Percentiles rank a stretch among this genome's conserved stretches.
Evolutionary conservation across 352 stramenopile genomes (phyloP).

Genomic region (Phytophthora pini): DNA sequence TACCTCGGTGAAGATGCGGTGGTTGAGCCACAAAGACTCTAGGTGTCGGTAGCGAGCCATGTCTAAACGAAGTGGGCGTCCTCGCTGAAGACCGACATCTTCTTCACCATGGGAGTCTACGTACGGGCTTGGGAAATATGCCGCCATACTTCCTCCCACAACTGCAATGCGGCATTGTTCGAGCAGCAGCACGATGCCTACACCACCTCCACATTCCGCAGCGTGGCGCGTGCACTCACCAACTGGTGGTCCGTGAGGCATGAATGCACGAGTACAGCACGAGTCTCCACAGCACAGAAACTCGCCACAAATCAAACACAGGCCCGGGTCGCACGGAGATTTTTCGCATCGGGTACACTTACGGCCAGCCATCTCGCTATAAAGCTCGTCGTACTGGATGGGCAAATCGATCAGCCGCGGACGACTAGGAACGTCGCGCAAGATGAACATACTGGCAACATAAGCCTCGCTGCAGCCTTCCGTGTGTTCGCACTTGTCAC

Average conservation of each 20-base stretch:
- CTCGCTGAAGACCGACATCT: conserved; percentile 81
- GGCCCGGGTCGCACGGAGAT: conserved; percentile 69
- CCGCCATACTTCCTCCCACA: conserved; percentile 85
- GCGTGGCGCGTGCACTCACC: conserved; percentile 88
- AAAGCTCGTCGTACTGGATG: conserved; percentile 87
- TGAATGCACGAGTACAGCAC: conserved; percentile 83
- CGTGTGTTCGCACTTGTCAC: conserved; percentile 87
- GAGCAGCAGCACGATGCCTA: conserved; percentile 84
- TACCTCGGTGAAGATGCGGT: conserved; percentile 86
- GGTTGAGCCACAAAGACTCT: conserved; percentile 85
- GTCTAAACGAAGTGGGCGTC: conserved; percentile 81
- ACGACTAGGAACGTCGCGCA: conserved; percentile 65
- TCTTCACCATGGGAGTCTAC: conserved; percentile 89
- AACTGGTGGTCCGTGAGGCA: conserved; percentile 74
- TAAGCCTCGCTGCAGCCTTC: conserved; percentile 87
- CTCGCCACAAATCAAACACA: conserved; percentile 88
- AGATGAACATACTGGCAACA: conserved; percentile 90
- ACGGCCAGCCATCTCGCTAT: conserved; percentile 71
- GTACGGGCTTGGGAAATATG: conserved; percentile 87
- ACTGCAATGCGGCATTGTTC: conserved; percentile 87
- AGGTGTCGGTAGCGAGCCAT: conserved; percentile 73
- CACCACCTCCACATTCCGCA: conserved; percentile 84
- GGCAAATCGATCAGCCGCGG: conserved; percentile 82
- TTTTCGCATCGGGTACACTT: conserved; percentile 78
- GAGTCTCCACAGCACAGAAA: conserved; percentile 87